Conservation (phyloP, 176 grass and related monocot genomes). For the Hordeum vulgare region DNA sequence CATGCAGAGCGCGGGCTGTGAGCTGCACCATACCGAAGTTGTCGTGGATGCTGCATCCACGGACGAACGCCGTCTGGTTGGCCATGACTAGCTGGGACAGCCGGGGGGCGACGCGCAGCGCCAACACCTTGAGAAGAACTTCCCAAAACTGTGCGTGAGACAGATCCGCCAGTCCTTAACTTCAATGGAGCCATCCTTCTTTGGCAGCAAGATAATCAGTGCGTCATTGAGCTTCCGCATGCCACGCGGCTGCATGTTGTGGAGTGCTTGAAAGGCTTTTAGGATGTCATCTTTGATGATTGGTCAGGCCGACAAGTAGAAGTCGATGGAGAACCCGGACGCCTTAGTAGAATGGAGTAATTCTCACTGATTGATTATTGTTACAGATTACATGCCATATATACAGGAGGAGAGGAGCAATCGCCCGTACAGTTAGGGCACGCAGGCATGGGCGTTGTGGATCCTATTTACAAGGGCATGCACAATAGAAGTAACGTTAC, state of each 20-base stretch:
- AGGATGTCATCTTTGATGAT: neutral
- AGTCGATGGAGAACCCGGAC: neutral
- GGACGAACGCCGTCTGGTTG: neutral
- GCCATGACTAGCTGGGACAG: neutral
- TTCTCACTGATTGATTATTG: no score
- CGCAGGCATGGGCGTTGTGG: no score
- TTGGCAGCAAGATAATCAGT: neutral
- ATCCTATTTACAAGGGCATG: no score
- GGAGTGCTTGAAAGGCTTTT: neutral
- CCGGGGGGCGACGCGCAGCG: neutral
- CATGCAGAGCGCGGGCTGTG: neutral
- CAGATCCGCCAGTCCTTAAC: neutral
- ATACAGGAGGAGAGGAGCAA: no score
- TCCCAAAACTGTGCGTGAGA: neutral
- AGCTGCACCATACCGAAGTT: neutral
- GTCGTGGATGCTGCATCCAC: neutral
- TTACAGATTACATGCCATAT: no score
- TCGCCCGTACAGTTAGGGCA: no score
- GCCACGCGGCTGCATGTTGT: no score
- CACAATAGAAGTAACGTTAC: no score
- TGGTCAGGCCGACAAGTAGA: neutral
- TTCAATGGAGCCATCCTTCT: neutral
- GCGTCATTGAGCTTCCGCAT: neutral
- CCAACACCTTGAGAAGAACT: neutral
- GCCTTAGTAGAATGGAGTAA: no score